Conservation (phyloP, 1,284 basidiomycete genomes). For the Trametes versicolor region DNA sequence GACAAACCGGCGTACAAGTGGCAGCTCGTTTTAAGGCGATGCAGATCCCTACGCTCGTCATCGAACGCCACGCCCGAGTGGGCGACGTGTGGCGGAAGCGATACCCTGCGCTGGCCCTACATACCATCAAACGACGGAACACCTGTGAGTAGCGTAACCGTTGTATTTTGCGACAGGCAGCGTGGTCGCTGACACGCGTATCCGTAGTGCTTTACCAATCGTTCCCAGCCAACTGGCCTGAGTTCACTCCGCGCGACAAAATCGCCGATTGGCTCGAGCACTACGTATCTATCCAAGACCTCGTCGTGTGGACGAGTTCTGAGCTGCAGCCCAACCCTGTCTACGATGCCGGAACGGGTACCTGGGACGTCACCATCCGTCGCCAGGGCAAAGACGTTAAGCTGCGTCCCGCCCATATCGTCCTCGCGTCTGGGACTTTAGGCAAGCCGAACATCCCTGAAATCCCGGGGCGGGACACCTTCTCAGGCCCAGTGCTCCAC, state of each 20-base stretch:
- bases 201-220: constrained; percentile 48
- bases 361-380: constrained; percentile 62
- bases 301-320: constrained; percentile 71
- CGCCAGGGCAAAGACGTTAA: constrained; percentile 50
- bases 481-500: constrained; percentile 55
- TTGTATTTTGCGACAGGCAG: too few relatives aligned
- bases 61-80: constrained; percentile 56
- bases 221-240: constrained; percentile 45
- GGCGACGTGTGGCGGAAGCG: constrained; percentile 65
- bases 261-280: constrained; percentile 72
- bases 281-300: constrained; percentile 68
- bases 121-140: constrained; percentile 51
- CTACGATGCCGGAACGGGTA: constrained; percentile 51
- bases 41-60: constrained; percentile 56
- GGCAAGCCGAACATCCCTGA: constrained; percentile 56
- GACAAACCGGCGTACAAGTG: constrained; percentile 61
- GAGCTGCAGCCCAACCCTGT: constrained; percentile 47
- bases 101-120: constrained; percentile 61
- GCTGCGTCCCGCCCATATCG: constrained; percentile 62
- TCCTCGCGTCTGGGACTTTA: constrained; percentile 68
- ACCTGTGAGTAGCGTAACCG: constrained; percentile 41
- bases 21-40: constrained; percentile 64
- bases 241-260: constrained; percentile 45
- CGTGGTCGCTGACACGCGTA: neutral
- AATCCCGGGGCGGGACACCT: constrained; percentile 51